Evolutionary conservation across 495 filamentous ascomycete species (phyloP).

Genomic region (Hyaloscypha variabilis): DNA sequence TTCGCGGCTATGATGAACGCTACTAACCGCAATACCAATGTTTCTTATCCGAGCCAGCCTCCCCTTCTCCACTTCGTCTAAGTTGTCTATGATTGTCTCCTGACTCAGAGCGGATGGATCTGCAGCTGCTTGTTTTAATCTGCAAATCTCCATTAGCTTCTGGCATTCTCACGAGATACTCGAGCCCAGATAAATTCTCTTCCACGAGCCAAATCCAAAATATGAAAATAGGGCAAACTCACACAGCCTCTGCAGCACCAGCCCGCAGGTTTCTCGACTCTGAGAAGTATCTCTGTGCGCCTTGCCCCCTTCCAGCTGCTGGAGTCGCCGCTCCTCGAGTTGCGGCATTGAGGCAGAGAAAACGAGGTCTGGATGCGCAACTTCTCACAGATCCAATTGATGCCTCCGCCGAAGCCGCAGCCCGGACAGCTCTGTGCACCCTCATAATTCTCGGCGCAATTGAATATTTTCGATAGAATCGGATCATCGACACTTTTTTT

Average conservation of each 20-base stretch:
- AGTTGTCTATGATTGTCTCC: slow-evolving; percentile 47
- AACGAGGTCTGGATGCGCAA: slow-evolving; percentile 19
- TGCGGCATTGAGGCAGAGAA: slow-evolving; percentile 29
- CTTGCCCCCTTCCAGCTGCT: slow-evolving; percentile 29
- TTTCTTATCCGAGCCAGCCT: slow-evolving; percentile 84
- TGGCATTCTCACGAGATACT: neutral
- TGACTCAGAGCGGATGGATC: slow-evolving; percentile 63
- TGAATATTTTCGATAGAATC: slow-evolving; percentile 4
- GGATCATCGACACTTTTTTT: neutral
- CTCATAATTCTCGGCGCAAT: slow-evolving; percentile 33
- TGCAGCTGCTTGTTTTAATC: slow-evolving; percentile 63
- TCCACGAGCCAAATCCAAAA: neutral
- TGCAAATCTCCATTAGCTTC: slow-evolving; percentile 25
- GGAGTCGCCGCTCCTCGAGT: slow-evolving; percentile 27
- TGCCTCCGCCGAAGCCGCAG: slow-evolving; percentile 26
- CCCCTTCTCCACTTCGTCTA: slow-evolving; percentile 73
- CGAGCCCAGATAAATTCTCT: too few relatives aligned
- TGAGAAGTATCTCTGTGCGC: slow-evolving; percentile 30
- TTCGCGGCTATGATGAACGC: neutral
- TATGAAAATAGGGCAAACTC: slow-evolving; percentile 22
- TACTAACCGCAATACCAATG: slow-evolving; percentile 82
- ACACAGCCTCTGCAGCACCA: slow-evolving; percentile 48
- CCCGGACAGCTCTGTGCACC: slow-evolving; percentile 33
- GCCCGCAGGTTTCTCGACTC: slow-evolving; percentile 37
- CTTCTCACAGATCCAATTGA: slow-evolving; percentile 18